These are phyloP conservation scores for Bimuria novae-zelandiae DNA, from an alignment of 2,329 filamentous ascomycete genomes.

Conservation along the genomic window DNA sequence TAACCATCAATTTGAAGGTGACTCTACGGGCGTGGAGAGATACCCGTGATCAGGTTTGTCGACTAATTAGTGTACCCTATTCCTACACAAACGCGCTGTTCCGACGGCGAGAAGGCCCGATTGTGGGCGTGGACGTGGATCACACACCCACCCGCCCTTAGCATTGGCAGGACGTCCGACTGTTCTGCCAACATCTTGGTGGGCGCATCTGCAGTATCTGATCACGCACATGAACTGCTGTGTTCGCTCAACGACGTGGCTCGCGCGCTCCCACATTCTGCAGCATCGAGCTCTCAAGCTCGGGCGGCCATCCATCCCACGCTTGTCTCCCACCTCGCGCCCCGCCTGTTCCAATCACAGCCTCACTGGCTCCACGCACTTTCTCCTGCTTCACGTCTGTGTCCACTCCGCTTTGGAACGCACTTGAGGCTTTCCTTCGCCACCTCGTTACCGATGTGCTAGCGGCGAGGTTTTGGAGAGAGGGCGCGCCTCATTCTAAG, in stretches of 20 bases:
- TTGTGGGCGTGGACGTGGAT: too few species aligned
- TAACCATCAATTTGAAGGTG: background rate
- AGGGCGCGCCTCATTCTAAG: slow-evolving; percentile 2
- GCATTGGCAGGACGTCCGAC: background rate
- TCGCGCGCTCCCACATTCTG: background rate
- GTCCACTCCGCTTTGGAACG: background rate
- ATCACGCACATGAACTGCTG: background rate
- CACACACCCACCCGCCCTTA: too few species aligned
- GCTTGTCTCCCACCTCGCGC: background rate
- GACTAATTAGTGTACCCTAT: too few species aligned
- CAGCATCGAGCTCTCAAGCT: background rate
- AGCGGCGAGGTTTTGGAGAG: background rate
- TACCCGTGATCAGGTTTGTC: background rate
- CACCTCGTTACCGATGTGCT: background rate
- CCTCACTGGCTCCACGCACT: background rate
- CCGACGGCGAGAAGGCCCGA: background rate
- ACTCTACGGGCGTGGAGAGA: background rate
- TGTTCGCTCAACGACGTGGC: background rate
- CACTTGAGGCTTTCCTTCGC: background rate
- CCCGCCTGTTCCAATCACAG: background rate
- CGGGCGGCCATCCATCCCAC: background rate
- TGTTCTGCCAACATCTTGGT: too few species aligned
- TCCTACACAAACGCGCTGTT: background rate
- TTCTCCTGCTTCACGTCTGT: background rate
- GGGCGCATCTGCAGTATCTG: background rate